Evolutionary conservation across 2,329 filamentous ascomycete species (phyloP).

Genomic region (Colletotrichum abscissum): DNA sequence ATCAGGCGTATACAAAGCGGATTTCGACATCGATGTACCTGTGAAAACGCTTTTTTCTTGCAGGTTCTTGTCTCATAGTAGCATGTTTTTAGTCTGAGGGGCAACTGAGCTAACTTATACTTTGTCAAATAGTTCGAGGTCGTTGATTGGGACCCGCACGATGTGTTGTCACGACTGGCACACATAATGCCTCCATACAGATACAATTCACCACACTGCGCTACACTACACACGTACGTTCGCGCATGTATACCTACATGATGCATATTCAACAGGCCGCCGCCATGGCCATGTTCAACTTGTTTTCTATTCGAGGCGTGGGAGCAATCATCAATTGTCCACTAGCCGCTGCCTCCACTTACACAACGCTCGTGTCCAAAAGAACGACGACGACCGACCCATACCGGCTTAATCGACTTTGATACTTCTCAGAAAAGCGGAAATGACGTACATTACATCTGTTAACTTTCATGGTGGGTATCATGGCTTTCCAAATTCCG

Average conservation of each 20-base stretch:
- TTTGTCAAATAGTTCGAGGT: constrained; percentile 39
- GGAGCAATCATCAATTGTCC: not conserved
- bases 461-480: not conserved
- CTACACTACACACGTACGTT: constrained; percentile 24
- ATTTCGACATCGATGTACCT: not conserved
- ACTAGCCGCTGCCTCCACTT: not conserved
- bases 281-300: not conserved
- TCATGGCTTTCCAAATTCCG: not conserved
- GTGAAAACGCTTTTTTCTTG: not conserved
- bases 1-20: not conserved
- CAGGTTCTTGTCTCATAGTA: not conserved
- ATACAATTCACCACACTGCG: constrained; percentile 19
- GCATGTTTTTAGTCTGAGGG: constrained; percentile 32
- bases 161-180: constrained; percentile 35
- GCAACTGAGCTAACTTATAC: constrained; percentile 54
- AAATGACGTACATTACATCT: constrained; percentile 7
- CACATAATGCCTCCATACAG: constrained; percentile 41
- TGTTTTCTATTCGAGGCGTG: not conserved
- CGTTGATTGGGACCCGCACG: constrained; percentile 32
- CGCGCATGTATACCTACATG: constrained; percentile 15
- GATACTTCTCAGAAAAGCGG: not conserved
- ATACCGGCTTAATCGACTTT: not conserved
- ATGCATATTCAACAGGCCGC: not conserved
- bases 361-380: not conserved
- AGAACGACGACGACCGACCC: constrained; percentile 1